phyloP scores from a whole-genome alignment of 2,329 filamentous ascomycete species.

The Teratosphaeria nubilosa region DNA sequence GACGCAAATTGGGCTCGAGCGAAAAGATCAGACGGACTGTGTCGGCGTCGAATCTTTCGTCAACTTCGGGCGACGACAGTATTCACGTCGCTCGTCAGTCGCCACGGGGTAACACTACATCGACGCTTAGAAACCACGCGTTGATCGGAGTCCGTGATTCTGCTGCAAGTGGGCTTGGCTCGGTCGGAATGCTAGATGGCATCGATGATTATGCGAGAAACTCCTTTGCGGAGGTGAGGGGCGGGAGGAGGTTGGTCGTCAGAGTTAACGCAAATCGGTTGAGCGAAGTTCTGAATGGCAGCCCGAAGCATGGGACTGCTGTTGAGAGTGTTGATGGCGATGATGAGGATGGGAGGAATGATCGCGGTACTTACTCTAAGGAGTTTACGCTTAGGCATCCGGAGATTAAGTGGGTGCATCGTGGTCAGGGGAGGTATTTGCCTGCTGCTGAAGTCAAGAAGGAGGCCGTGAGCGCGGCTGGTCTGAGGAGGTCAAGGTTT shows the following conservation, averaged over 20 bases:
- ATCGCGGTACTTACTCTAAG: slow-evolving; percentile 23
- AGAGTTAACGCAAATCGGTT: background rate
- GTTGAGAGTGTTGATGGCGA: slow-evolving; percentile 31
- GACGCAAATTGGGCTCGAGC: background rate
- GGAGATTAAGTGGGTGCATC: slow-evolving; percentile 23
- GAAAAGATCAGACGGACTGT: background rate
- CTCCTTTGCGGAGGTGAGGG: background rate
- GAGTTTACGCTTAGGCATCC: slow-evolving; percentile 21
- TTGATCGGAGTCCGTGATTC: background rate
- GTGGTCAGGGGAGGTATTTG: slow-evolving; percentile 24
- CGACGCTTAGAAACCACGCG: background rate
- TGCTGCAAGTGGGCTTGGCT: background rate
- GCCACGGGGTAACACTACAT: background rate
- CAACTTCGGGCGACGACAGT: background rate
- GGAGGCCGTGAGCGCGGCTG: background rate
- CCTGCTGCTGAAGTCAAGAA: slow-evolving; percentile 11
- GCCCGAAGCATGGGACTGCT: background rate
- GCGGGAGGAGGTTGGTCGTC: background rate
- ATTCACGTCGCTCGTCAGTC: background rate
- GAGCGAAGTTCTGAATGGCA: background rate
- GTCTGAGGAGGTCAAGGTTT: slow-evolving; percentile 3
- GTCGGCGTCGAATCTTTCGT: background rate
- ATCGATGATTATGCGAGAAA: background rate
- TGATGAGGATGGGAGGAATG: slow-evolving; percentile 18
- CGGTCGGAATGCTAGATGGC: background rate